A percentile compares a stretch with the other conserved stretches of the same genome.
phyloP scores from a whole-genome alignment of 179 eudicot genomes.

The Spinacia oleracea region DNA sequence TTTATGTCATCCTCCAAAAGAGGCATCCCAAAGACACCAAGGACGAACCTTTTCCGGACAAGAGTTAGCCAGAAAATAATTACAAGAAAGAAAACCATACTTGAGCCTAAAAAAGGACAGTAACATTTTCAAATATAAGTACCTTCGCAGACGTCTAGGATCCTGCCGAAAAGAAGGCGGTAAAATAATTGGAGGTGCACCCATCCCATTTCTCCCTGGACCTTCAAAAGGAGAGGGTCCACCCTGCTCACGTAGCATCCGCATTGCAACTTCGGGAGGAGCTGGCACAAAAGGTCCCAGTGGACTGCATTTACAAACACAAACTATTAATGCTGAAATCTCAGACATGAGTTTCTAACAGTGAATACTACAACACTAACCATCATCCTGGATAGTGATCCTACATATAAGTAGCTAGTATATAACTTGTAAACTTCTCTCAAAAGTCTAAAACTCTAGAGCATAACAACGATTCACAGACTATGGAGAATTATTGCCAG shows the following conservation, averaged over 20 bases:
- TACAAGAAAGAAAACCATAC: background rate
- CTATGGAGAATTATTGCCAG: background rate
- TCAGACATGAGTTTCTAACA: background rate
- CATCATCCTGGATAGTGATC: background rate
- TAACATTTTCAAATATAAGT: constrained; percentile 5
- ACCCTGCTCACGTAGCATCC: constrained; percentile 90
- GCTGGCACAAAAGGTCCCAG: constrained; percentile 99
- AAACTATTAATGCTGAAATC: background rate
- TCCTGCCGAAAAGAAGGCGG: constrained; percentile 86
- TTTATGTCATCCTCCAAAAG: background rate
- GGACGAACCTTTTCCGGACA: background rate
- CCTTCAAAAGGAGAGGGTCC: constrained; percentile 82
- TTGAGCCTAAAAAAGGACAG: background rate
- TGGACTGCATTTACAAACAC: constrained; percentile 58
- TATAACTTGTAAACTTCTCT: no score
- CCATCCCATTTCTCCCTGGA: constrained; percentile 70
- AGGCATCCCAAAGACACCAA: background rate
- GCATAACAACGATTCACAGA: background rate
- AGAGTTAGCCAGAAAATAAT: background rate
- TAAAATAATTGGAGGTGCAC: constrained; percentile 71
- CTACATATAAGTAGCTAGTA: background rate
- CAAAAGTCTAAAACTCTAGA: background rate
- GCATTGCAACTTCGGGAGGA: constrained; percentile 98
- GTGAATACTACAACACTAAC: no score
- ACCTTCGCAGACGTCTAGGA: constrained; percentile 95